Conservation (phyloP, 306 rosid genomes). For the Lagenaria siceraria region DNA sequence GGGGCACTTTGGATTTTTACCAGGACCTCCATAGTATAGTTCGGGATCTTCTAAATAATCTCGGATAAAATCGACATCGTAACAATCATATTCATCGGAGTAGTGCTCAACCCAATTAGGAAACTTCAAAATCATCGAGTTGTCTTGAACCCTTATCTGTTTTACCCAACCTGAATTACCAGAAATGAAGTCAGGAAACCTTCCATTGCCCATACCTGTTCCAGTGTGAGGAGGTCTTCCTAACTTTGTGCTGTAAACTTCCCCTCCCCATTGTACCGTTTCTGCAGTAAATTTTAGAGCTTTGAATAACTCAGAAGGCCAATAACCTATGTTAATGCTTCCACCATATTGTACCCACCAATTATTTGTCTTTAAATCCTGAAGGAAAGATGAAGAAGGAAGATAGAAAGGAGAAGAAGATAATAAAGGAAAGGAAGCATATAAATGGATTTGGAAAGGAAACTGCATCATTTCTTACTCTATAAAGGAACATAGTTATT, state of each 20-base stretch:
- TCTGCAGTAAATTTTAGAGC: constrained; percentile 23
- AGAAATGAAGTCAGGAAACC: constrained; percentile 9
- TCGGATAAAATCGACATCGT: constrained; percentile 1
- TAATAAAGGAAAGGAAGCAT: background rate
- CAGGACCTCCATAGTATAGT: constrained; percentile 62
- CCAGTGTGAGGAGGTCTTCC: constrained; percentile 41
- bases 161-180: constrained; percentile 10
- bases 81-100: constrained; percentile 42
- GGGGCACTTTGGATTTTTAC: constrained; percentile 37
- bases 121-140: constrained; percentile 24
- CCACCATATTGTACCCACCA: constrained; percentile 69
- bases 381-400: background rate
- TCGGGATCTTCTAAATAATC: constrained; percentile 50
- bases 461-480: constrained; percentile 5
- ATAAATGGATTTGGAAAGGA: background rate
- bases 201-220: constrained; percentile 53
- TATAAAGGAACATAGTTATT: constrained; percentile 15
- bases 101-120: constrained; percentile 23
- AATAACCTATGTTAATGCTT: constrained; percentile 38
- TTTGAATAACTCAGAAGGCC: constrained; percentile 42
- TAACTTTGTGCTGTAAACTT: constrained; percentile 39
- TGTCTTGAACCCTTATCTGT: constrained; percentile 52
- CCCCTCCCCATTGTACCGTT: constrained; percentile 68
- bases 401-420: background rate
- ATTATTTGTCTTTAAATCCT: constrained; percentile 40